Evolutionary conservation across 2,329 filamentous ascomycete genomes (phyloP), one percentile per base, ranked within the genome.

Genomic region (Gnomoniopsis smithogilvyi): DNA sequence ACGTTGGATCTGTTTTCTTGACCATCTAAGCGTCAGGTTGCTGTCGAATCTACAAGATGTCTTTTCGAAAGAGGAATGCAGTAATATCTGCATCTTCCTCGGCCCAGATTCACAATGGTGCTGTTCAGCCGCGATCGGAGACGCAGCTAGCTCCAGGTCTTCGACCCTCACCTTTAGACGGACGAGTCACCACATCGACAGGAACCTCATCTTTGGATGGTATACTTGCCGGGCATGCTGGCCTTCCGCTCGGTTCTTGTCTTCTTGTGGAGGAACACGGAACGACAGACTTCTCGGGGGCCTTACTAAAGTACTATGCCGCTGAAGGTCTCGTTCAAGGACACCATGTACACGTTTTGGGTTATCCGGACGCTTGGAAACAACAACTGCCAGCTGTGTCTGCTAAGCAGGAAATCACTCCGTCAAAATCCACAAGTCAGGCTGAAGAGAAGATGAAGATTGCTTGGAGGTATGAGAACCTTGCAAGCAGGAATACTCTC

Each of bases 271-370:
- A 94, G 69, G 95, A 99, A 68, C 89, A 87, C 59, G 94, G 94
- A 0, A 96, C 94, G 1, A 99, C 95, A 0, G 95, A 99, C 72
- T 99, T 96, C 76, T 87, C 91, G 0, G 91, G 93, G 2, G 85
- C 91, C 26, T 76, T 98, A 59, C 75, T 97, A 48, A 84, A 90
- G 57, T 97, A 95, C 72, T 99, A 92, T 74, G 94, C 92, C 1
- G 93, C 94, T 0, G 93, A 99, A 74, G 95, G 95, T 2, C 83
- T 98, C 3, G 85, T 96, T 6, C 95, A 99, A 69, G 92, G 91
- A 1, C 95, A 99, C 69, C 83, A 87, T 59, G 85, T 99, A 53
- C 92, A 97, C 73, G 85, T 96, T 3, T 80, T 98, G 41, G 94
- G 92, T 2, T 80, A 91, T 62, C 85, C 86, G 8, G 89, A 95